These are phyloP conservation scores for Eucalyptus sp. DNA, from an alignment of 345 rosid species.

Conservation along the genomic window DNA sequence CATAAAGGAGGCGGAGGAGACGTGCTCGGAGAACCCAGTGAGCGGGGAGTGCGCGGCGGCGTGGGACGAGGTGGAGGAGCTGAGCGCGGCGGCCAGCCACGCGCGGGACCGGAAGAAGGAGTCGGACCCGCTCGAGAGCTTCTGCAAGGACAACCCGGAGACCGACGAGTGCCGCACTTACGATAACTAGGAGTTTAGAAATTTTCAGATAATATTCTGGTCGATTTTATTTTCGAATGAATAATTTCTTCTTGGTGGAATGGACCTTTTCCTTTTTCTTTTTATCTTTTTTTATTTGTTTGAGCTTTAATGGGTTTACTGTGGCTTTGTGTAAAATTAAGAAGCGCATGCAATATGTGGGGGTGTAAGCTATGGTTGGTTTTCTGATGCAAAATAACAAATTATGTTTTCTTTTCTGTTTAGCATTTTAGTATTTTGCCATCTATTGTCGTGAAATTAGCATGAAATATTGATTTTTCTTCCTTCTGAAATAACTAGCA, in stretches of 20 bases:
- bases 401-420: background rate
- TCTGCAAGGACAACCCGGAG: conserved; percentile 91
- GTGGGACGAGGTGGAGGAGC: conserved; percentile 99
- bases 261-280: background rate
- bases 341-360: background rate
- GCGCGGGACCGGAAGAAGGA: conserved; percentile 75
- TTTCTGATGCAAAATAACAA: background rate
- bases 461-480: background rate
- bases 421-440: background rate
- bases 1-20: conserved; percentile 70
- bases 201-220: background rate
- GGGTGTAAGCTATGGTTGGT: background rate
- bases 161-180: conserved; percentile 93
- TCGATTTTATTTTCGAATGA: background rate
- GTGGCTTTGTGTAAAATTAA: background rate
- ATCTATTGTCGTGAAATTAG: background rate
- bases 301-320: background rate
- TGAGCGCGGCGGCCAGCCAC: conserved; percentile 97
- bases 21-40: conserved; percentile 65
- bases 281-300: background rate
- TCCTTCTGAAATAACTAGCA: background rate
- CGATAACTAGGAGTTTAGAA: conserved; percentile 4
- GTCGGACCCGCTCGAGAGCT: conserved; percentile 71
- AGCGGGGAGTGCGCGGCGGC: conserved; percentile 98
- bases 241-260: background rate